Base-by-base conservation (phyloP, 208 protist species). In the Leishmania tarentolae region DNA sequence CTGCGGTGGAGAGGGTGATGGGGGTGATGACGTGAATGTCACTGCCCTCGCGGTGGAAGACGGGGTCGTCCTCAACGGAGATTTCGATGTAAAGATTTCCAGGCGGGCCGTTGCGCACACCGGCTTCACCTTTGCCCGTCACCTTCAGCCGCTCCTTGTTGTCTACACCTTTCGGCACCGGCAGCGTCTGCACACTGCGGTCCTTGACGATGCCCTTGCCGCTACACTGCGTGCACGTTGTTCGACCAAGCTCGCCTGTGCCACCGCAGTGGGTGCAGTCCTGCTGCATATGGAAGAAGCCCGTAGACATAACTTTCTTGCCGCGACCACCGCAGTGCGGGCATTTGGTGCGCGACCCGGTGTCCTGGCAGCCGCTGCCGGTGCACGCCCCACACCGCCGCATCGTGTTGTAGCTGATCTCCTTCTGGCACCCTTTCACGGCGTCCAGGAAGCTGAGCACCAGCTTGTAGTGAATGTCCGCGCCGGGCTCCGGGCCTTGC, bases 231-330 rank as follows among this genome's bases (percentile, higher is more conserved):
- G 88, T 90, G 83, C 95, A 98, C 37, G 93, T 92, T 9, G 88
- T 89, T 35, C 91, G 88, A 53, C 92, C 90, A 37, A 94, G 85
- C 85, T 98, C 92, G 35, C 95, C 95, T 35, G 93, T 94, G 40
- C 95, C 95, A 42, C 93, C 94, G 85, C 95, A 98, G 85, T 94
- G 86, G 28, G 93, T 95, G 83, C 95, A 98, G 85, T 96, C 92
- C 81, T 98, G 92, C 84, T 98, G 92, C 91, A 98, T 95, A 84
- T 97, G 94, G 70, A 97, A 98, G 86, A 97, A 98, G 53, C 95
- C 95, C 8, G 93, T 97, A 53, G 91, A 95, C 92, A 97, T 97
- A 47, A 97, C 92, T 84, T 94, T 95, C 88, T 97, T 97, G 17
- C 95, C 95, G 1, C 92, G 87, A 3, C 95, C 95, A 13, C 93